These are phyloP conservation scores for Epichloe gansuensis DNA, from an alignment of 2,329 filamentous ascomycete species.

Conservation along the genomic window DNA sequence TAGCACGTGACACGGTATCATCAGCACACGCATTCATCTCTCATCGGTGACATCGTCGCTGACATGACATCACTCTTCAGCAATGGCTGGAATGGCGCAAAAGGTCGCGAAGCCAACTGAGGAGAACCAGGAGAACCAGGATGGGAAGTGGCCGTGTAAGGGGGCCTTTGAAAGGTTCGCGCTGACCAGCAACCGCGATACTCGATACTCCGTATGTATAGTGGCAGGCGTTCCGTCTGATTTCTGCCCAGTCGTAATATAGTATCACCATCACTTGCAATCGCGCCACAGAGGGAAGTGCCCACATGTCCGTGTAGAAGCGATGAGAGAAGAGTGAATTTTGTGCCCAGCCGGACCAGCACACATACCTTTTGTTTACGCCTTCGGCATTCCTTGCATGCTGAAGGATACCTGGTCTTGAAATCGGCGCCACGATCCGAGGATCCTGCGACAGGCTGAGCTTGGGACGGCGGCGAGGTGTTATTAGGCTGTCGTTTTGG, in stretches of 20 bases:
- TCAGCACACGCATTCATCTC: neutral
- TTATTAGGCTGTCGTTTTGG: neutral
- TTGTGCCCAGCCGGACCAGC: neutral
- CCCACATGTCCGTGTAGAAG: neutral
- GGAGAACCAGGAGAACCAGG: no score
- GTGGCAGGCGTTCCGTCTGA: no score
- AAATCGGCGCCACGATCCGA: conserved; percentile 4
- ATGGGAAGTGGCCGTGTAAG: neutral
- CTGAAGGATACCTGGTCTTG: conserved; percentile 21
- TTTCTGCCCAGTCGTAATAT: no score
- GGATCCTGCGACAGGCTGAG: neutral
- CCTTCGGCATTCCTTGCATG: conserved; percentile 37
- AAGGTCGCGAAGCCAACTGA: neutral
- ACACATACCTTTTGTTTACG: conserved; percentile 39
- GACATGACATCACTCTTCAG: neutral
- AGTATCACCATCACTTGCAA: no score
- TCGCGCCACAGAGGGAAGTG: no score
- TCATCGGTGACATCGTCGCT: neutral
- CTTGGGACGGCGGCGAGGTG: conserved; percentile 6
- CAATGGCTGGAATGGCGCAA: neutral
- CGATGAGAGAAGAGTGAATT: neutral
- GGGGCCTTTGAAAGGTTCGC: no score
- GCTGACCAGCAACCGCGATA: no score
- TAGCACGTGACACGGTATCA: conserved; percentile 10
- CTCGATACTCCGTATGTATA: no score